A percentile compares a stretch with the other conserved stretches of the same genome.
These are phyloP conservation scores for Persicaria maculosa DNA, from an alignment of 148 eudicot species.

Conservation along the genomic window DNA sequence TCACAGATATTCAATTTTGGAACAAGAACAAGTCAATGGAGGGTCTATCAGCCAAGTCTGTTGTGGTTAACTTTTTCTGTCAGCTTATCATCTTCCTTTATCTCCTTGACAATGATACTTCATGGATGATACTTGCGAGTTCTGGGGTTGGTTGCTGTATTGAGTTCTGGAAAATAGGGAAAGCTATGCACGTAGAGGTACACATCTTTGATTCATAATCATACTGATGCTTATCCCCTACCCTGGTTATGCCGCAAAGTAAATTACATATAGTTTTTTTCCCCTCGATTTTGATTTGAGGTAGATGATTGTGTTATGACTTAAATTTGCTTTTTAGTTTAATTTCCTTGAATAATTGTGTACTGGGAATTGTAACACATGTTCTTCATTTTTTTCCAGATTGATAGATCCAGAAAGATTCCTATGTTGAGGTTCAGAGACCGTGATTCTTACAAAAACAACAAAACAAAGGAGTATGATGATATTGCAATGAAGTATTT, in stretches of 20 bases:
- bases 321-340: too few relatives aligned
- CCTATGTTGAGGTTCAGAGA: constrained; percentile 84
- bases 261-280: not conserved
- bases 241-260: not conserved
- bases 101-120: constrained; percentile 92
- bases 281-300: too few relatives aligned
- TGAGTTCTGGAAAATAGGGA: constrained; percentile 99
- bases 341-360: not conserved
- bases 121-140: constrained; percentile 98
- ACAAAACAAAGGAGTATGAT: constrained; percentile 98
- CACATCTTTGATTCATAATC: not conserved
- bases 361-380: not conserved
- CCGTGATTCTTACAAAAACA: constrained; percentile 82
- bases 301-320: not conserved
- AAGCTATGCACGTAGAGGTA: constrained; percentile 99
- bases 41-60: constrained; percentile 91
- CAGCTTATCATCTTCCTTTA: constrained; percentile 89
- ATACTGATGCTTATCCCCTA: not conserved
- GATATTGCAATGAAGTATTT: constrained; percentile 99
- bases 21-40: constrained; percentile 99
- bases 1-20: constrained; percentile 92
- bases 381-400: constrained; percentile 25
- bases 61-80: constrained; percentile 71
- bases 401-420: constrained; percentile 82
- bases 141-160: constrained; percentile 94